These are phyloP conservation scores for Neonectria faginata DNA, from an alignment of 2,329 filamentous ascomycete genomes.

Conservation along the genomic window DNA sequence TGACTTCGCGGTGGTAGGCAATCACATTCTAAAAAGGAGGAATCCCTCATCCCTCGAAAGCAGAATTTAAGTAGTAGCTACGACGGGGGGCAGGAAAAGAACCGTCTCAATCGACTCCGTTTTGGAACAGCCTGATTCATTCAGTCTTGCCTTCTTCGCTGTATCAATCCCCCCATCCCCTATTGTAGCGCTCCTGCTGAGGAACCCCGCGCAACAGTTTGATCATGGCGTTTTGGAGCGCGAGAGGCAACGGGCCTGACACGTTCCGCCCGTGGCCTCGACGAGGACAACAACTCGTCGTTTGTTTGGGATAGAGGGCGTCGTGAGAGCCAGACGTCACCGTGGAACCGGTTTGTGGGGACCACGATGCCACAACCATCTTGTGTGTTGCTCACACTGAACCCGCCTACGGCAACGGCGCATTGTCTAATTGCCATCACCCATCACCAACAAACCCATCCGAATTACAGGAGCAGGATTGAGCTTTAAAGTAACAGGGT, in stretches of 20 bases:
- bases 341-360: neutral
- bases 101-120: neutral
- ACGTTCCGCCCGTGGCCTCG: neutral
- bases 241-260: constrained; percentile 2
- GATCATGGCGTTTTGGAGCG: neutral
- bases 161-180: neutral
- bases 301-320: neutral
- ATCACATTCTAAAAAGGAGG: neutral
- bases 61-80: neutral
- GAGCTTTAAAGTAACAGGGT: too few relatives aligned
- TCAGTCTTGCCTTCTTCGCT: neutral
- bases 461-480: too few relatives aligned
- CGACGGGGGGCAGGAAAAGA: neutral
- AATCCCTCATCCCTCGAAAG: neutral
- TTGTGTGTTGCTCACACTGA: neutral
- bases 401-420: neutral
- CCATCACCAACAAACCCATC: too few relatives aligned
- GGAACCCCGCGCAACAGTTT: neutral
- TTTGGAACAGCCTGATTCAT: neutral
- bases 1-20: neutral
- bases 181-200: neutral
- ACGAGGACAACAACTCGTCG: neutral
- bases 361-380: neutral
- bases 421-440: too few relatives aligned
- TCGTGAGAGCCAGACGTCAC: neutral